phyloP scores from a whole-genome alignment of 352 stramenopile genomes.

The Pythium myriotylum region DNA sequence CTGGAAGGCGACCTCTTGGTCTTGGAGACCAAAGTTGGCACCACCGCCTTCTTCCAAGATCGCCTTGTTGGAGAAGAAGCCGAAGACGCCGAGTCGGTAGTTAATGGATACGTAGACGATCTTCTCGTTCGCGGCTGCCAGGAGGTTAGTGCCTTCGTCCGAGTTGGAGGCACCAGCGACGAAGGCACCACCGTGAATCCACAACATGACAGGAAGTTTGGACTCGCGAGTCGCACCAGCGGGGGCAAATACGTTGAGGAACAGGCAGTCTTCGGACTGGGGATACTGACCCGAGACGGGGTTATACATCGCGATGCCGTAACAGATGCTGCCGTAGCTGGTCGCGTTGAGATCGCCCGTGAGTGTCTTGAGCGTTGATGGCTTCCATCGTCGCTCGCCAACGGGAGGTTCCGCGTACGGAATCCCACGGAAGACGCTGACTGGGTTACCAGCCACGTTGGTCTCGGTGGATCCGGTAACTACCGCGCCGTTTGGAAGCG shows the following conservation, averaged over 20 bases:
- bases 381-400: conserved; percentile 15
- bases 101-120: conserved; percentile 42
- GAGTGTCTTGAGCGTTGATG: too few relatives aligned
- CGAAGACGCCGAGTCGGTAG: conserved; percentile 41
- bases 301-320: background rate
- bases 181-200: conserved; percentile 35
- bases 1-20: conserved; percentile 32
- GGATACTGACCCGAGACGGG: background rate
- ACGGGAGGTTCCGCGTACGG: conserved; percentile 15
- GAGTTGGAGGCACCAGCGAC: conserved; percentile 14
- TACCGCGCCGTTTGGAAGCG: background rate
- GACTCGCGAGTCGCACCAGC: conserved; percentile 19
- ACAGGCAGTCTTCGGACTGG: conserved; percentile 39
- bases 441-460: conserved; percentile 1
- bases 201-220: conserved; percentile 43
- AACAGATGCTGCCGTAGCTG: conserved; percentile 14
- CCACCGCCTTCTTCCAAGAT: conserved; percentile 37
- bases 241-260: conserved; percentile 42
- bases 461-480: conserved; percentile 9
- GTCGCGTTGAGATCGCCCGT: conserved; percentile 9
- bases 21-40: conserved; percentile 31
- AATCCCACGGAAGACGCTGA: conserved; percentile 21
- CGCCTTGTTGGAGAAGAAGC: conserved; percentile 26
- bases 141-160: conserved; percentile 15
- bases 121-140: conserved; percentile 12